Evolutionary conservation across 2,329 filamentous ascomycete species (phyloP).

Genomic region (Chrysoporthe deuterocubensis): DNA sequence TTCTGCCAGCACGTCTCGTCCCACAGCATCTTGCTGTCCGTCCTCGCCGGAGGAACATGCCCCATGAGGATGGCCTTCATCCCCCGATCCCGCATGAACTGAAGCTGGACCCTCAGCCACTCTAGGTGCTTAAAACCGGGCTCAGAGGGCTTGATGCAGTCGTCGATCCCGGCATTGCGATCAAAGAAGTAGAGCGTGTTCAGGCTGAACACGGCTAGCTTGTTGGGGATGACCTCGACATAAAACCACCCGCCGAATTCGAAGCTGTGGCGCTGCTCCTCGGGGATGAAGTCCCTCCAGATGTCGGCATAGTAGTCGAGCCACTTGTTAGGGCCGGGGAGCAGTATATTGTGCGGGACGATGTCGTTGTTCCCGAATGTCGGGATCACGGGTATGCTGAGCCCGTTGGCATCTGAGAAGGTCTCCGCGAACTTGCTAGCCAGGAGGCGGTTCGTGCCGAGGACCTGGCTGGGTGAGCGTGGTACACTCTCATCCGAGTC

Average conservation of each 20-base stretch:
- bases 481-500: conserved; percentile 84
- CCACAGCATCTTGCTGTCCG: conserved; percentile 84
- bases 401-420: conserved; percentile 65
- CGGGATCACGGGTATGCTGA: conserved; percentile 80
- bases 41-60: conserved; percentile 90
- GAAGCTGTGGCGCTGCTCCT: conserved; percentile 89
- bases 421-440: conserved; percentile 76
- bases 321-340: conserved; percentile 84
- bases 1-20: conserved; percentile 99
- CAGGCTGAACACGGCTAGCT: conserved; percentile 87
- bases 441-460: conserved; percentile 75
- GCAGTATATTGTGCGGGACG: conserved; percentile 92
- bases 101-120: conserved; percentile 89
- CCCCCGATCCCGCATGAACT: conserved; percentile 77
- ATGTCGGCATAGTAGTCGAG: conserved; percentile 76
- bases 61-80: conserved; percentile 96
- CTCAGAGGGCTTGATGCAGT: conserved; percentile 77
- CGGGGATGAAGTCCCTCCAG: conserved; percentile 87
- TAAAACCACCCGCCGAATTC: conserved; percentile 93
- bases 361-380: conserved; percentile 98
- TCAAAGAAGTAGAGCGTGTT: conserved; percentile 98
- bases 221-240: conserved; percentile 85
- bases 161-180: conserved; percentile 91
- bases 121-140: conserved; percentile 95
- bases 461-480: conserved; percentile 75